Conservation (phyloP, 2,329 filamentous ascomycete genomes). For the Gaeumannomyces tritici region DNA sequence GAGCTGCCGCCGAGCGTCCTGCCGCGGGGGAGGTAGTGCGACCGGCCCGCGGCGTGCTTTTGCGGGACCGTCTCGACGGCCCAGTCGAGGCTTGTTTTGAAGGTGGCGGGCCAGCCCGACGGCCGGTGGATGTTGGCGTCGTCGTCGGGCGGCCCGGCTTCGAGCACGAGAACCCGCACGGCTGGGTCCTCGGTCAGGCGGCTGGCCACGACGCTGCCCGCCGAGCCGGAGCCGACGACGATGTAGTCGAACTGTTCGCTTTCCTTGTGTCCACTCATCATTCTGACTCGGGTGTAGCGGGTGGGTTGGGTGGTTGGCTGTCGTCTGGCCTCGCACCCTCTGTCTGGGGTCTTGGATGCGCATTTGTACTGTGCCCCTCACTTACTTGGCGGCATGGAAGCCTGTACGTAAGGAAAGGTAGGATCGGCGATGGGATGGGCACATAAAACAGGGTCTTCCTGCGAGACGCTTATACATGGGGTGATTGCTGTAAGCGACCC, state of each 20-base stretch:
- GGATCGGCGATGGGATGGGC: too few species aligned
- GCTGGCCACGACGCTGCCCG: slow-evolving; percentile 22
- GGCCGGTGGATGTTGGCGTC: neutral
- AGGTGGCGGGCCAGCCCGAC: slow-evolving; percentile 7
- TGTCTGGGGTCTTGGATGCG: too few species aligned
- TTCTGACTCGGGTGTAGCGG: too few species aligned
- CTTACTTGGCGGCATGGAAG: too few species aligned
- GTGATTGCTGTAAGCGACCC: too few species aligned
- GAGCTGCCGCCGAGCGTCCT: slow-evolving; percentile 22
- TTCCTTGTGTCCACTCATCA: too few species aligned
- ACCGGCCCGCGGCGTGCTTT: slow-evolving; percentile 13
- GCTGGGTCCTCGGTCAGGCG: slow-evolving; percentile 20
- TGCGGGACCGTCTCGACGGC: slow-evolving; percentile 16
- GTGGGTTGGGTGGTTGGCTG: too few species aligned
- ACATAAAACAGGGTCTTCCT: too few species aligned
- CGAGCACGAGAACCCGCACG: slow-evolving; percentile 25
- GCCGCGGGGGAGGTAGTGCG: slow-evolving; percentile 24
- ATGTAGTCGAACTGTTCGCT: neutral
- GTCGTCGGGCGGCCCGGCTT: slow-evolving; percentile 25
- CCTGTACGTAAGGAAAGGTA: too few species aligned
- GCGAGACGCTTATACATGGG: too few species aligned
- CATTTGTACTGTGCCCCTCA: too few species aligned
- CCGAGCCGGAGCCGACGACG: slow-evolving; percentile 27
- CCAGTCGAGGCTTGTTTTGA: slow-evolving; percentile 21
- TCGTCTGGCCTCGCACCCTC: too few species aligned